These are phyloP conservation scores for Cucurbitaria berberidis DNA, from an alignment of 2,329 filamentous ascomycete genomes.

Conservation along the genomic window DNA sequence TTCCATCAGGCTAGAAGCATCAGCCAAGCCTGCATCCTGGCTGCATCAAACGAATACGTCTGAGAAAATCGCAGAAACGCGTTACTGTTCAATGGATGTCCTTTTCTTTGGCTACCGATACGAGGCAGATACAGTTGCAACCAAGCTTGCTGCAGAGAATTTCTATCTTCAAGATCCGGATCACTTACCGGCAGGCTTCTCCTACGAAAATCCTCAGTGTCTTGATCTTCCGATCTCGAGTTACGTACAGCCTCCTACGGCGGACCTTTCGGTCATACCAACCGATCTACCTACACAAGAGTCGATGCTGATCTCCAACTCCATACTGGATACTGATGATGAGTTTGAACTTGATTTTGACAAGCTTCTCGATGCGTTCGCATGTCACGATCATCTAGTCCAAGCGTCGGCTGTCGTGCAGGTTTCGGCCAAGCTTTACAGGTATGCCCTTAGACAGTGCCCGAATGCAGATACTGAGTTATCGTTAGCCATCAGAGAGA, in stretches of 20 bases:
- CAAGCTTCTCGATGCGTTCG: background rate
- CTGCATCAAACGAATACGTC: background rate
- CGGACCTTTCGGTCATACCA: background rate
- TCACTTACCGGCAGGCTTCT: background rate
- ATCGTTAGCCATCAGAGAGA: background rate
- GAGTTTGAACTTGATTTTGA: background rate
- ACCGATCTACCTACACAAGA: background rate
- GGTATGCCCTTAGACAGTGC: background rate
- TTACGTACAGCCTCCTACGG: background rate
- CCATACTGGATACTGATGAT: background rate
- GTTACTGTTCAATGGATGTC: background rate
- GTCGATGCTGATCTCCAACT: background rate
- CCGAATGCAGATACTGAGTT: background rate
- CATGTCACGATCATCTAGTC: background rate
- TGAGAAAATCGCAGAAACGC: background rate
- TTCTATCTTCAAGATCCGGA: background rate
- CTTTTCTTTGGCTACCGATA: background rate
- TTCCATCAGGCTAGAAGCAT: background rate
- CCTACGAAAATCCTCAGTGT: background rate
- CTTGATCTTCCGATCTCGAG: slow-evolving; percentile 1
- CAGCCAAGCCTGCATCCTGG: background rate
- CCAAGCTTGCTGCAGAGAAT: background rate
- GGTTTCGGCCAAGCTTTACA: background rate
- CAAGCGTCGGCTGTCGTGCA: background rate
- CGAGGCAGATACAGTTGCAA: background rate